Conservation (phyloP, 1,284 basidiomycete genomes). For the Chalciporus piperatoides region DNA sequence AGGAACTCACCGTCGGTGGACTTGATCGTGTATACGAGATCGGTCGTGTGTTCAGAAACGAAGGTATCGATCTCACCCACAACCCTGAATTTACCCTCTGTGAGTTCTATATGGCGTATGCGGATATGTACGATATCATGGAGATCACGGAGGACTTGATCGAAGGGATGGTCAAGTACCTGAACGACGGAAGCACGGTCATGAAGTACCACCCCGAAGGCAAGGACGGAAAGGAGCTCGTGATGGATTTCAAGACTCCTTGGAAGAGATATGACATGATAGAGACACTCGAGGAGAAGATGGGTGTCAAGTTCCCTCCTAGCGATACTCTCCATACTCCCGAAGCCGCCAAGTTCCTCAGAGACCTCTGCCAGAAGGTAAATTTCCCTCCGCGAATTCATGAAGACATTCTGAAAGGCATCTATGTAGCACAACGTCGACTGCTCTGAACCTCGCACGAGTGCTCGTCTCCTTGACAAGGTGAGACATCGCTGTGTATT, state of each 20-base stretch:
- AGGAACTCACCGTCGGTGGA: slow-evolving; percentile 96
- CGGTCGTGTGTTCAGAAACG: slow-evolving; percentile 97
- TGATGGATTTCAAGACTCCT: slow-evolving; percentile 90
- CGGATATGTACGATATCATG: slow-evolving; percentile 99
- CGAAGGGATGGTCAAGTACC: slow-evolving; percentile 87
- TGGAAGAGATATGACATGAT: slow-evolving; percentile 99
- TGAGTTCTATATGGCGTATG: slow-evolving; percentile 99
- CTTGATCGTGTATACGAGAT: slow-evolving; percentile 98
- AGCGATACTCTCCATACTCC: slow-evolving; percentile 89
- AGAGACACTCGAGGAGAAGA: slow-evolving; percentile 91
- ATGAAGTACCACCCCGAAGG: slow-evolving; percentile 92
- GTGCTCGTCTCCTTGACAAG: slow-evolving; percentile 95
- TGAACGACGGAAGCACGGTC: slow-evolving; percentile 82
- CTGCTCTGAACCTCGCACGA: slow-evolving; percentile 94
- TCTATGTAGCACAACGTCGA: slow-evolving; percentile 88
- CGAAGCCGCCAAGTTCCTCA: slow-evolving; percentile 87
- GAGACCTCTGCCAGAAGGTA: slow-evolving; percentile 82
- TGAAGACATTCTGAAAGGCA: slow-evolving; percentile 3
- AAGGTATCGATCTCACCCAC: slow-evolving; percentile 98
- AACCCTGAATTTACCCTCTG: slow-evolving; percentile 98
- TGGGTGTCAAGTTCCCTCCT: slow-evolving; percentile 89
- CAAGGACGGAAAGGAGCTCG: slow-evolving; percentile 76
- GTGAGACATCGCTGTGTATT: slow-evolving; percentile 35
- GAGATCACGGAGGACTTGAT: slow-evolving; percentile 93
- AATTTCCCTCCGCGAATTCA: slow-evolving; percentile 2